Evolutionary conservation across 176 grass and related monocot genomes (phyloP).

Genomic region (Tillandsia fasciculata): DNA sequence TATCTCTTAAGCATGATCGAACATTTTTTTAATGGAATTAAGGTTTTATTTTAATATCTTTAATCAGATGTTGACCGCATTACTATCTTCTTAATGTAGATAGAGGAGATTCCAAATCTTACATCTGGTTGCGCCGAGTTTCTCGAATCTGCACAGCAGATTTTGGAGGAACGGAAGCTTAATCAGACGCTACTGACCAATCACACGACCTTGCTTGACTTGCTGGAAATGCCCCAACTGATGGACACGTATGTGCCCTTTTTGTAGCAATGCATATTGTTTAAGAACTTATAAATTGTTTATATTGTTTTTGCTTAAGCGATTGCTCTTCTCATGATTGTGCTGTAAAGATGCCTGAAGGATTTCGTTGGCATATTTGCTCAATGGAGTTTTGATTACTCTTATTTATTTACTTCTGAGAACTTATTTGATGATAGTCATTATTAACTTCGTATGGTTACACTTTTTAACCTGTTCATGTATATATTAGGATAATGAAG

Average conservation of each 20-base stretch:
- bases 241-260: slow-evolving; percentile 83
- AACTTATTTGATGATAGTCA: neutral
- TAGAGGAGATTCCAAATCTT: slow-evolving; percentile 94
- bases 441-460: neutral
- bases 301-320: neutral
- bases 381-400: neutral
- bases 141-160: slow-evolving; percentile 89
- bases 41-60: neutral
- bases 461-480: neutral
- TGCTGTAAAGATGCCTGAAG: neutral
- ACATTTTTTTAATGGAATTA: neutral
- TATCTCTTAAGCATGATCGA: neutral
- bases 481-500: neutral
- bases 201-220: slow-evolving; percentile 88
- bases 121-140: slow-evolving; percentile 97
- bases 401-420: neutral
- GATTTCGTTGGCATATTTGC: neutral
- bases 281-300: neutral
- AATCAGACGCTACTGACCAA: slow-evolving; percentile 94
- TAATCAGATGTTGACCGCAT: slow-evolving; percentile 23
- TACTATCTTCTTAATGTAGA: slow-evolving; percentile 39
- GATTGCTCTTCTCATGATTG: neutral
- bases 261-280: slow-evolving; percentile 10
- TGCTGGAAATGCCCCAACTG: slow-evolving; percentile 92
- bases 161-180: slow-evolving; percentile 95